Base-by-base conservation (phyloP, 2,329 filamentous ascomycete genomes). In the Calonectria naviculata region DNA sequence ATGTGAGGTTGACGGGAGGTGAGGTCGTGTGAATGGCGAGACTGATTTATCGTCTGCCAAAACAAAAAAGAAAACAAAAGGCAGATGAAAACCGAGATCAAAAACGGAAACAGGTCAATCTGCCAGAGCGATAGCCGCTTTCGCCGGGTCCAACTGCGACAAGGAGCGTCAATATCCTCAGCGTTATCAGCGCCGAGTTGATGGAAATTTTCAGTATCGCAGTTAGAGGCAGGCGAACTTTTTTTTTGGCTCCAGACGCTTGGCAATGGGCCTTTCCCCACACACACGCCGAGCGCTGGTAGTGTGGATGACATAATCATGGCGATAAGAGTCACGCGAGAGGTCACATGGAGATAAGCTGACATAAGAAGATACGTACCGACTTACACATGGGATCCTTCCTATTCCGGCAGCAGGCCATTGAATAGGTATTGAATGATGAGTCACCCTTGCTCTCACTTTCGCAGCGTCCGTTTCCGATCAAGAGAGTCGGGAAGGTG, bases 161-260 rank as follows among this genome's bases (percentile, higher is more conserved):
- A 52, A 56, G 31, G 49, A 44, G 64, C 47, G 64, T 36, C 67
- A 65, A 71, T 68, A 62, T 71, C 65, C 65, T 72, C 73, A 72
- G 67, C 70, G 73, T 72, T 76, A 75, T 77, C 72, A 74, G 65
- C 72, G 68, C 71, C 68, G 66, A 73, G 70, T 64, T 71, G 68
- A 70, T 81, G 75, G 75, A 82, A 82, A 82, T 78, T 81, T 82
- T 82, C 80, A 81, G 79, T 73, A 76, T 71, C 71, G 73, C 76
- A 73, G 71, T 70, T 74, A 72, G 65, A 75, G 68, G 72, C 73
- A 70, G 76, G 75, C 74, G 76, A 81, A 81, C 79, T 81, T 82
- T 82, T 82, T 81, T 81, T 81, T 80, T 77, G 73, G 61, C 72
- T 73, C 31, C 31, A 58, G 64, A 67, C 66, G 67, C 68, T 73